phyloP scores from a whole-genome alignment of 1,139 yeast species.

The Candida frijolesensis region DNA sequence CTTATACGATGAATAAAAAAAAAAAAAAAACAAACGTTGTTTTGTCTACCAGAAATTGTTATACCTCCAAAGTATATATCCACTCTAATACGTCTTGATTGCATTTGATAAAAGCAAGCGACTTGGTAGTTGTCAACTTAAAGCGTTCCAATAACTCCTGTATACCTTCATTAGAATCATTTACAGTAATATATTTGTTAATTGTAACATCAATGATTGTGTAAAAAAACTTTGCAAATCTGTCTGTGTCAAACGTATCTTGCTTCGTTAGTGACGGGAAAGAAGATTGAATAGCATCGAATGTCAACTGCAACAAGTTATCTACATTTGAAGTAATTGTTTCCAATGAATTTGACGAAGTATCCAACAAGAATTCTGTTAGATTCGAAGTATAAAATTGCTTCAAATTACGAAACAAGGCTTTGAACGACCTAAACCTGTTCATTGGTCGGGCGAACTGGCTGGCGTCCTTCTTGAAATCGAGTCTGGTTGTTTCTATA shows the following conservation, averaged over 20 bases:
- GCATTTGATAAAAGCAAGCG: not conserved
- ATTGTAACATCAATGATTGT: conserved; percentile 9
- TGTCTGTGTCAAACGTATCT: conserved; percentile 11
- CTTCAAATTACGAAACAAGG: conserved; percentile 18
- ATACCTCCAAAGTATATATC: not conserved
- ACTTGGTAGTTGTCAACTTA: not conserved
- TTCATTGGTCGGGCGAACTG: conserved; percentile 9
- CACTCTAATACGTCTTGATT: conserved; percentile 2
- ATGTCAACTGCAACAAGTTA: conserved; percentile 10
- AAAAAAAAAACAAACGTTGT: not conserved
- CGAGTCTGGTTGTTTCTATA: conserved; percentile 23
- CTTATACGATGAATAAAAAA: not conserved
- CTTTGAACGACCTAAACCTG: conserved; percentile 14
- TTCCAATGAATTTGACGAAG: conserved; percentile 7
- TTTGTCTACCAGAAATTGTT: not conserved
- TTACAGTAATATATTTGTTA: conserved; percentile 8
- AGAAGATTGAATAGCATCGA: conserved; percentile 10
- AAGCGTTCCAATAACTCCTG: not conserved
- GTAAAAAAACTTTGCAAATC: conserved; percentile 11
- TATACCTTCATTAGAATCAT: conserved; percentile 4
- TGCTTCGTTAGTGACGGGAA: conserved; percentile 7
- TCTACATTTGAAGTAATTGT: conserved; percentile 12
- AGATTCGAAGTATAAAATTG: conserved; percentile 17
- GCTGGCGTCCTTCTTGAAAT: conserved; percentile 14
- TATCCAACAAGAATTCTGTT: conserved; percentile 12